Conservation (phyloP, 2,329 filamentous ascomycete genomes). For the Curvularia sp. region DNA sequence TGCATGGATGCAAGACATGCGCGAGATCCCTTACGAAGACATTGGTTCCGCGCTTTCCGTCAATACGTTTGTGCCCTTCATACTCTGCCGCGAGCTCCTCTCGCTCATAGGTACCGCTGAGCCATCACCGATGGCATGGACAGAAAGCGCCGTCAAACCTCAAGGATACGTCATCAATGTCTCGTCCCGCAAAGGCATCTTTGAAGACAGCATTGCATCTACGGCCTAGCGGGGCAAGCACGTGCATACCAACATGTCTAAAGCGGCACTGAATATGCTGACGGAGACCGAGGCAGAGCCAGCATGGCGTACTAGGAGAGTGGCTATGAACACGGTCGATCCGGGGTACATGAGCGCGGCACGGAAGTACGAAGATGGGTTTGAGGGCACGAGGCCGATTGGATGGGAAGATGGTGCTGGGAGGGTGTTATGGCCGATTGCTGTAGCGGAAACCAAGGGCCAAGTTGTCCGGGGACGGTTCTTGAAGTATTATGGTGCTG, state of each 20-base stretch:
- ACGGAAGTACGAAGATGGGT: slow-evolving; percentile 20
- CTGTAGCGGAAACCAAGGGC: slow-evolving; percentile 15
- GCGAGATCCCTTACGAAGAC: slow-evolving; percentile 26
- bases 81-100: slow-evolving; percentile 23
- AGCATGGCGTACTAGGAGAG: slow-evolving; percentile 10
- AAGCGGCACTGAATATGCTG: slow-evolving; percentile 27
- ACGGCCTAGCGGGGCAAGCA: slow-evolving; percentile 19
- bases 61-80: slow-evolving; percentile 26
- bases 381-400: slow-evolving; percentile 19
- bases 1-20: slow-evolving; percentile 19
- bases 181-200: slow-evolving; percentile 27
- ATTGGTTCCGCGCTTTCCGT: slow-evolving; percentile 23
- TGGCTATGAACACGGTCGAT: slow-evolving; percentile 24
- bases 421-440: slow-evolving; percentile 22
- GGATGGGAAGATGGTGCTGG: slow-evolving; percentile 24
- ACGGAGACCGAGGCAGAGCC: slow-evolving; percentile 22
- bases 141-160: slow-evolving; percentile 2
- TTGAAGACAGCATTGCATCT: slow-evolving; percentile 15
- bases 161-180: slow-evolving; percentile 26
- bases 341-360: slow-evolving; percentile 26
- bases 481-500: slow-evolving; percentile 26
- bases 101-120: slow-evolving; percentile 15
- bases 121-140: neutral
- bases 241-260: slow-evolving; percentile 27
- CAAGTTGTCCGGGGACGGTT: slow-evolving; percentile 17